Percentiles rank a stretch among this genome's conserved stretches.
Conservation (phyloP, 768 basidiomycete genomes). For the Tylopilus subfusipes region DNA sequence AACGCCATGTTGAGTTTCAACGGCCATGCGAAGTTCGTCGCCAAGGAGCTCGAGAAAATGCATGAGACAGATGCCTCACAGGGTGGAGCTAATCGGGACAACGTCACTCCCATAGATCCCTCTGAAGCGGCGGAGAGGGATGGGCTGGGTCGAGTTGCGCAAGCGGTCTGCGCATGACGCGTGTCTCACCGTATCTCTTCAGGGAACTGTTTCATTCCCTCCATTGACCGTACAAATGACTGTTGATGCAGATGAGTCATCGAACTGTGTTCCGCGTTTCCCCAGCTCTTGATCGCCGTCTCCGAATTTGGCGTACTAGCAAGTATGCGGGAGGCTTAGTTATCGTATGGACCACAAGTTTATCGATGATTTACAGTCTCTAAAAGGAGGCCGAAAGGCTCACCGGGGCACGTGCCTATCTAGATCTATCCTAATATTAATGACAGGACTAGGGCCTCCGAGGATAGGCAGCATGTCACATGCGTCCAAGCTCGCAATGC, state of each 20-base stretch:
- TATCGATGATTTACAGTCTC: background rate
- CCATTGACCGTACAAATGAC: background rate
- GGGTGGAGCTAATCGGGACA: background rate
- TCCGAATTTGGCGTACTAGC: background rate
- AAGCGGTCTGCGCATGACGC: slow-evolving; percentile 18
- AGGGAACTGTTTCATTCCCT: background rate
- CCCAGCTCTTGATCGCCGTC: background rate
- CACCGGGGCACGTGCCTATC: background rate
- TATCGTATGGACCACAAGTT: background rate
- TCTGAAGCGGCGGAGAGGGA: slow-evolving; percentile 9
- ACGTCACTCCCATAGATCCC: slow-evolving; percentile 2
- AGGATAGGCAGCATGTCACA: no score
- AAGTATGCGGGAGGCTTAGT: background rate
- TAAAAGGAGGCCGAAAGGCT: background rate
- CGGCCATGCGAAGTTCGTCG: slow-evolving; percentile 69
- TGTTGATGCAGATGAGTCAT: background rate
- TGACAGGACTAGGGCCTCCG: background rate
- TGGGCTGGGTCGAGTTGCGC: slow-evolving; percentile 22
- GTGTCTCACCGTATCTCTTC: background rate
- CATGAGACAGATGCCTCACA: slow-evolving; percentile 8
- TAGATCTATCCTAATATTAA: background rate
- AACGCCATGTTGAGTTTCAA: slow-evolving; percentile 60
- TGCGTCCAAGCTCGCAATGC: background rate
- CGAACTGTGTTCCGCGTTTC: background rate
- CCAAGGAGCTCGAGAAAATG: slow-evolving; percentile 59